Conservation (phyloP, 495 filamentous ascomycete genomes). For the Penicillium atrosanguineum region DNA sequence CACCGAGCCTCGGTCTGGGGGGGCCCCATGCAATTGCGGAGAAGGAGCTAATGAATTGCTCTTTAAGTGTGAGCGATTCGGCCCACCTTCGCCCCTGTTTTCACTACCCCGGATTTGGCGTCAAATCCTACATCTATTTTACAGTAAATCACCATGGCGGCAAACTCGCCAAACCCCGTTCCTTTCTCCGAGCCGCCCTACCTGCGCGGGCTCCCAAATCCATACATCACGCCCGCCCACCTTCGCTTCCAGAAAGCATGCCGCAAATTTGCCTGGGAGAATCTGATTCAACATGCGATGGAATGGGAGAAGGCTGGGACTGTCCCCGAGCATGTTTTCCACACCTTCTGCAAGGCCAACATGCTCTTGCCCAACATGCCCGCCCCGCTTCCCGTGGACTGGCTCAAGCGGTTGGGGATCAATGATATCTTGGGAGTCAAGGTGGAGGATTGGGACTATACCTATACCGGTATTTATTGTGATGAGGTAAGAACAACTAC, state of each 20-base stretch:
- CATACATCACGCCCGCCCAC: conserved; percentile 64
- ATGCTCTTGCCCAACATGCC: conserved; percentile 66
- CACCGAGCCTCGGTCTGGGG: conserved; percentile 25
- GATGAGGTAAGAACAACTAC: conserved; percentile 51
- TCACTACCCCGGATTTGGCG: background rate
- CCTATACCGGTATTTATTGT: conserved; percentile 64
- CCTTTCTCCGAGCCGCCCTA: conserved; percentile 76
- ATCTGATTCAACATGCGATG: conserved; percentile 58
- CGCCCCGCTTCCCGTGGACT: conserved; percentile 63
- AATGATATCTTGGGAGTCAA: conserved; percentile 64
- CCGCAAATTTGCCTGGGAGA: conserved; percentile 58
- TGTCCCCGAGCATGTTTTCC: conserved; percentile 61
- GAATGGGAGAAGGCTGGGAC: conserved; percentile 65
- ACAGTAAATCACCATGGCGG: conserved; percentile 25
- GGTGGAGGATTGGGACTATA: conserved; percentile 72
- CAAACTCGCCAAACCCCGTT: conserved; percentile 40
- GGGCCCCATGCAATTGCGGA: conserved; percentile 14
- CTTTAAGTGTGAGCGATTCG: background rate
- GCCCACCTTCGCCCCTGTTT: background rate
- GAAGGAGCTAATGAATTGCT: background rate
- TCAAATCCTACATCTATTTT: background rate
- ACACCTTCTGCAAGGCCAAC: conserved; percentile 57
- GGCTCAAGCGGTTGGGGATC: conserved; percentile 64
- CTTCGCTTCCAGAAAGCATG: conserved; percentile 64
- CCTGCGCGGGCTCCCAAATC: conserved; percentile 64